phyloP scores from a whole-genome alignment of 2,329 filamentous ascomycete genomes.

The Arthrobotrys megalospora region DNA sequence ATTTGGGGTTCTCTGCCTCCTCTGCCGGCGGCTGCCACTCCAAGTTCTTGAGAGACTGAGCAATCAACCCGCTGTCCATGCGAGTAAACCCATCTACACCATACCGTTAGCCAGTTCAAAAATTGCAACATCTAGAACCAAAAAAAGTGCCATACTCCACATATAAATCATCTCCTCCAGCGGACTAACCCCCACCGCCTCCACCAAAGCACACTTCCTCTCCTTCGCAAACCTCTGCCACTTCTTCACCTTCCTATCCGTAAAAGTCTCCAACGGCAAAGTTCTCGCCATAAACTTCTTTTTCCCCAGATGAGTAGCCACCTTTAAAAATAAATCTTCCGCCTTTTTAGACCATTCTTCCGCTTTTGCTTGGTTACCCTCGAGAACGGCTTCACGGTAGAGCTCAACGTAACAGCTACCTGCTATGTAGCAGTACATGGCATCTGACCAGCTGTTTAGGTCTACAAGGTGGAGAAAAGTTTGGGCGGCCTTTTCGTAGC shows the following conservation, averaged over 20 bases:
- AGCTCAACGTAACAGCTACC: constrained; percentile 83
- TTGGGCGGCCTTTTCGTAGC: constrained; percentile 80
- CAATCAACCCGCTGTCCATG: constrained; percentile 78
- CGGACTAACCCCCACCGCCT: constrained; percentile 85
- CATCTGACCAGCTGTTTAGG: constrained; percentile 91
- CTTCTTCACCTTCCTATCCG: constrained; percentile 85
- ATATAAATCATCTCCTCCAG: constrained; percentile 93
- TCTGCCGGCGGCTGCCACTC: constrained; percentile 73
- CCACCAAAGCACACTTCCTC: constrained; percentile 78
- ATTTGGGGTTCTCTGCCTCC: constrained; percentile 70
- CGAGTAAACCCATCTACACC: constrained; percentile 78
- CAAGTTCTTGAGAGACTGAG: constrained; percentile 76
- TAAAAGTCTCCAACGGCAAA: constrained; percentile 89
- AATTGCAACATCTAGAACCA: not conserved
- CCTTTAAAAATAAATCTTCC: constrained; percentile 79
- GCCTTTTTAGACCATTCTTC: constrained; percentile 69
- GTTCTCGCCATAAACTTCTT: constrained; percentile 92
- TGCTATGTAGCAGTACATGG: constrained; percentile 90
- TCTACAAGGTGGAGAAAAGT: constrained; percentile 82
- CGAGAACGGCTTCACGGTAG: constrained; percentile 77
- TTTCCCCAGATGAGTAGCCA: constrained; percentile 81
- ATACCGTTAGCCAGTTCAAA: not conserved
- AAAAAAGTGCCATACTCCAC: constrained; percentile 73
- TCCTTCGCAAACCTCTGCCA: constrained; percentile 84
- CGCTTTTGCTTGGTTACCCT: constrained; percentile 72